phyloP scores from a whole-genome alignment of 2,329 filamentous ascomycete species.

The Alternaria metachromatica region DNA sequence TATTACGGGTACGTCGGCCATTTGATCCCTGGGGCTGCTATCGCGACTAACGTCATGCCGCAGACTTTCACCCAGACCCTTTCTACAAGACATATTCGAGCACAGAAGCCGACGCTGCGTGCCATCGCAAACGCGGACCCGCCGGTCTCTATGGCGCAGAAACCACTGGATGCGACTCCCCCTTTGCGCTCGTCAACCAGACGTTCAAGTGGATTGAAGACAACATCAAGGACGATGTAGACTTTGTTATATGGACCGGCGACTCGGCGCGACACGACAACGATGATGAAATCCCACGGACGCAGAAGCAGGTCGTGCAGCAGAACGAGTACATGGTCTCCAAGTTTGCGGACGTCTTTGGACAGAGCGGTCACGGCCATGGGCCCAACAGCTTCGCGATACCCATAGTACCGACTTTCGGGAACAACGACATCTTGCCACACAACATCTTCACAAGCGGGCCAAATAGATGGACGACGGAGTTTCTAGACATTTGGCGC shows the following conservation, averaged over 20 bases:
- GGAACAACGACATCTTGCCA: constrained; percentile 96
- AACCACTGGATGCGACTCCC: constrained; percentile 87
- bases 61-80: constrained; percentile 90
- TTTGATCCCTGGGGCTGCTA: not conserved
- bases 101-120: constrained; percentile 71
- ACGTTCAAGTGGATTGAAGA: constrained; percentile 88
- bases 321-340: constrained; percentile 78
- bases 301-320: constrained; percentile 73
- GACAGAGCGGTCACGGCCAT: constrained; percentile 52
- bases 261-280: constrained; percentile 90
- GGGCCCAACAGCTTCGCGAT: constrained; percentile 66
- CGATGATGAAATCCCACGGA: constrained; percentile 80
- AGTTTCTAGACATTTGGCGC: constrained; percentile 80
- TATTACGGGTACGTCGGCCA: constrained; percentile 74
- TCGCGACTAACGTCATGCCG: constrained; percentile 7
- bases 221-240: constrained; percentile 77
- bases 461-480: constrained; percentile 84
- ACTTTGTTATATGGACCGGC: constrained; percentile 93
- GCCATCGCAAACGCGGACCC: constrained; percentile 78
- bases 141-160: constrained; percentile 86
- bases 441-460: constrained; percentile 91
- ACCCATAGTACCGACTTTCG: constrained; percentile 87
- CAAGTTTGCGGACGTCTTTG: constrained; percentile 79
- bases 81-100: constrained; percentile 83
- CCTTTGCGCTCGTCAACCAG: constrained; percentile 78